A percentile compares a stretch with the other conserved stretches of the same genome.
These are phyloP conservation scores for Salix viminalis DNA, from an alignment of 345 rosid genomes.

Conservation along the genomic window DNA sequence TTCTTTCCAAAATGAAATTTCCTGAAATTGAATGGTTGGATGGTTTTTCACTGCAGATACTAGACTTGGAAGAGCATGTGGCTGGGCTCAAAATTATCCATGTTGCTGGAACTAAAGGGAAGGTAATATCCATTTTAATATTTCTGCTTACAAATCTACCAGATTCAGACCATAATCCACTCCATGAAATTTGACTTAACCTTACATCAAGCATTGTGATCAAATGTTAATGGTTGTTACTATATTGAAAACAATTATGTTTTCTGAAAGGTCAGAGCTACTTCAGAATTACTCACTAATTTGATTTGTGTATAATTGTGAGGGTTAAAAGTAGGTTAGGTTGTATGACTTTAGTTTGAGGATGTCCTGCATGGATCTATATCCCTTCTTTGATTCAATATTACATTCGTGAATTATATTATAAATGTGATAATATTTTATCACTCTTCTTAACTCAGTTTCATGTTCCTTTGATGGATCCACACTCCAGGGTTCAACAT, in stretches of 20 bases:
- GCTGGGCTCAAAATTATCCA: slow-evolving; percentile 64
- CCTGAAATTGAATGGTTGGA: background rate
- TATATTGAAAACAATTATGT: background rate
- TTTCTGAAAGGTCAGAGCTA: background rate
- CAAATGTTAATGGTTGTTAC: background rate
- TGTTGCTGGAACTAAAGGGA: slow-evolving; percentile 94
- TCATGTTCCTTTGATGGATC: slow-evolving; percentile 2
- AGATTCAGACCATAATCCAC: background rate
- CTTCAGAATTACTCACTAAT: background rate
- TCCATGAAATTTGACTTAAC: background rate
- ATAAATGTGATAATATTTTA: background rate
- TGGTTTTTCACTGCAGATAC: slow-evolving; percentile 42
- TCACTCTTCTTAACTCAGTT: background rate
- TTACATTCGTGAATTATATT: background rate
- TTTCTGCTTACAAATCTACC: background rate
- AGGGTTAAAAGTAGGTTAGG: background rate
- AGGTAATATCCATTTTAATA: slow-evolving; percentile 38
- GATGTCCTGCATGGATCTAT: background rate
- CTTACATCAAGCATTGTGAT: background rate
- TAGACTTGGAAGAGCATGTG: slow-evolving; percentile 62
- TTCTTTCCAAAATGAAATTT: background rate
- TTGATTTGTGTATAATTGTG: background rate
- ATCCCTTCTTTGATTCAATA: background rate
- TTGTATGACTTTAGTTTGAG: background rate
- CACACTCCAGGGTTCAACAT: slow-evolving; percentile 81